Evolutionary conservation across 805 yeast genomes (phyloP).

Genomic region (Starmerella roubikii): DNA sequence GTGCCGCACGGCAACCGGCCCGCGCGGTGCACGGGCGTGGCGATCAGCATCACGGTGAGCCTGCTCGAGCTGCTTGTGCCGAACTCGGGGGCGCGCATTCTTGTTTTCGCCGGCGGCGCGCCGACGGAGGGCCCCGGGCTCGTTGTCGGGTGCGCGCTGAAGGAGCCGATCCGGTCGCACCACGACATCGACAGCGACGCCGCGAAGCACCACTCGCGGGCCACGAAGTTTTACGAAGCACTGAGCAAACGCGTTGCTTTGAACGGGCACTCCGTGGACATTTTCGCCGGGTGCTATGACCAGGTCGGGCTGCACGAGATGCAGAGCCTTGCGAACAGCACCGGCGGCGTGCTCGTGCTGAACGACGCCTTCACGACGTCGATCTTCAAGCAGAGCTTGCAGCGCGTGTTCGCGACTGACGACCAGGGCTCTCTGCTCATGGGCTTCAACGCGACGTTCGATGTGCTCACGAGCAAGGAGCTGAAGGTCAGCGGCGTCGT

Average conservation of each 20-base stretch:
- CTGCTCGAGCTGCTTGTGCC: slow-evolving; percentile 71
- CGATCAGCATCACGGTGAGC: slow-evolving; percentile 70
- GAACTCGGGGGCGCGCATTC: slow-evolving; percentile 76
- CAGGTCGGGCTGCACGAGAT: slow-evolving; percentile 91
- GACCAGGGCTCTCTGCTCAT: slow-evolving; percentile 71
- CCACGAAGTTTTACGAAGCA: slow-evolving; percentile 65
- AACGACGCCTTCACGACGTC: slow-evolving; percentile 92
- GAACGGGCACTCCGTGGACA: slow-evolving; percentile 70
- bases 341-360: slow-evolving; percentile 81
- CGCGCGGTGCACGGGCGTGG: slow-evolving; percentile 84
- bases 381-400: slow-evolving; percentile 81
- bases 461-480: slow-evolving; percentile 75
- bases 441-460: slow-evolving; percentile 83
- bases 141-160: slow-evolving; percentile 79
- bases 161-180: slow-evolving; percentile 95
- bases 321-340: slow-evolving; percentile 69
- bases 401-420: slow-evolving; percentile 77
- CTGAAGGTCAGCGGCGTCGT: slow-evolving; percentile 83
- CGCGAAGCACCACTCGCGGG: slow-evolving; percentile 78
- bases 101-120: slow-evolving; percentile 88
- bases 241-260: slow-evolving; percentile 58
- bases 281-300: slow-evolving; percentile 91
- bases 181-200: slow-evolving; percentile 86
- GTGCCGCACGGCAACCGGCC: slow-evolving; percentile 67
- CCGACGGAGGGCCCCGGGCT: slow-evolving; percentile 91